Evolutionary conservation across 1,139 yeast species (phyloP), one percentile per base, ranked within the genome.

Genomic region (Taiozyma onychis): DNA sequence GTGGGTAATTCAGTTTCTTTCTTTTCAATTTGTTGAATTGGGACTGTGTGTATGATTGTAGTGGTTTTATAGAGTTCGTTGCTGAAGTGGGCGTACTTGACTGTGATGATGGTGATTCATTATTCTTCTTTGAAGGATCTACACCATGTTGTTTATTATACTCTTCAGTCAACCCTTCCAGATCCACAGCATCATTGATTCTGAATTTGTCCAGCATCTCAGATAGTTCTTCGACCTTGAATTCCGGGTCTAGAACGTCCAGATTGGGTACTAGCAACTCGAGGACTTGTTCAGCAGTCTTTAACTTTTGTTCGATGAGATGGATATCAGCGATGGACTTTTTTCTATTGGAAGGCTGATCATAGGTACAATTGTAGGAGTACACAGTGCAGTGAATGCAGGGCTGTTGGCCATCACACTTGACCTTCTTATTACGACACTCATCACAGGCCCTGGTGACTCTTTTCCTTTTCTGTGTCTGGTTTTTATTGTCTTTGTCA

Each of bases 381-480:
- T 89, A 90, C 2, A 89, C 96, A 0, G 97, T 87, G 64, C 97
- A 90, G 65, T 89, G 97, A 44, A 89, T 86, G 69, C 97, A 90
- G 1, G 97, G 97, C 63, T 86, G 89, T 62, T 86, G 87, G 18
- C 97, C 97, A 57, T 90, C 96, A 69, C 98, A 90, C 65, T 88
- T 89, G 57, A 91, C 96, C 66, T 90, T 90, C 67, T 89, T 86
- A 70, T 85, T 80, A 41, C 75, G 62, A 66, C 96, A 90, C 56
- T 87, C 88, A 66, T 90, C 97, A 66, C 98, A 90, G 2, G 97
- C 97, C 51, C 97, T 74, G 1, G 95, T 85, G 47, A 90, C 97
- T 53, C 97, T 72, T 61, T 90, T 77, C 48, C 96, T 75, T 66
- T 88, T 89, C 50, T 57, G 54, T 8, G 46, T 32, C 6, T 32